These are phyloP conservation scores for Antrodiella citrinella DNA, from an alignment of 768 basidiomycete species.

Conservation along the genomic window DNA sequence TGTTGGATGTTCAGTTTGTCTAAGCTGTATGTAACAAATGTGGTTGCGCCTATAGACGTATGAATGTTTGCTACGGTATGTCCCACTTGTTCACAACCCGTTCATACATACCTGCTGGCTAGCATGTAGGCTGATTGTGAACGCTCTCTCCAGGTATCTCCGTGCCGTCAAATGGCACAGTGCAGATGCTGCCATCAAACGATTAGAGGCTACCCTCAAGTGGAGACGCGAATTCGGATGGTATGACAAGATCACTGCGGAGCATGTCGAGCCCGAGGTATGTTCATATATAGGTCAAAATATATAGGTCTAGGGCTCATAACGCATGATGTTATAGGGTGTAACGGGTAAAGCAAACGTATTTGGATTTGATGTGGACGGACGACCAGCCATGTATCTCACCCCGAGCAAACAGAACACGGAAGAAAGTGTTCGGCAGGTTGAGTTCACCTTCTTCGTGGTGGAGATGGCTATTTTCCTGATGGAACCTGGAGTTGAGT, in stretches of 20 bases:
- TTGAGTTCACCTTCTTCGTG: constrained; percentile 69
- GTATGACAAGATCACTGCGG: constrained; percentile 51
- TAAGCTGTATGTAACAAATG: not conserved
- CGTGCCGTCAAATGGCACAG: constrained; percentile 73
- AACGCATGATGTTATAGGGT: constrained; percentile 32
- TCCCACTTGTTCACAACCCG: too few relatives aligned
- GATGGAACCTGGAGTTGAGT: constrained; percentile 81
- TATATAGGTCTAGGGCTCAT: too few relatives aligned
- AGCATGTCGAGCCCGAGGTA: constrained; percentile 70
- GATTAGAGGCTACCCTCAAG: constrained; percentile 63
- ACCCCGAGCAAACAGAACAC: constrained; percentile 72
- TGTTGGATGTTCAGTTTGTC: constrained; percentile 6
- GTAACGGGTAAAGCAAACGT: constrained; percentile 77
- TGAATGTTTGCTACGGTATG: constrained; percentile 64
- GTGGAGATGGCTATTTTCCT: constrained; percentile 71
- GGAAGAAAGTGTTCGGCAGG: constrained; percentile 53
- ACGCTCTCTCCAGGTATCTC: constrained; percentile 47
- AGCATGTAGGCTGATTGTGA: not conserved
- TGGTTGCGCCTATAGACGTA: constrained; percentile 31
- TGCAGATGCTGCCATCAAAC: constrained; percentile 43
- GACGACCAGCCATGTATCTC: constrained; percentile 67
- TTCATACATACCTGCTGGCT: not conserved
- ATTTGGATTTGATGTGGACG: constrained; percentile 64
- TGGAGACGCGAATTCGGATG: constrained; percentile 80
- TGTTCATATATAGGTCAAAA: constrained; percentile 12